These are phyloP conservation scores for Oryza officinalis DNA, from an alignment of 176 grass and related monocot genomes.

Conservation along the genomic window DNA sequence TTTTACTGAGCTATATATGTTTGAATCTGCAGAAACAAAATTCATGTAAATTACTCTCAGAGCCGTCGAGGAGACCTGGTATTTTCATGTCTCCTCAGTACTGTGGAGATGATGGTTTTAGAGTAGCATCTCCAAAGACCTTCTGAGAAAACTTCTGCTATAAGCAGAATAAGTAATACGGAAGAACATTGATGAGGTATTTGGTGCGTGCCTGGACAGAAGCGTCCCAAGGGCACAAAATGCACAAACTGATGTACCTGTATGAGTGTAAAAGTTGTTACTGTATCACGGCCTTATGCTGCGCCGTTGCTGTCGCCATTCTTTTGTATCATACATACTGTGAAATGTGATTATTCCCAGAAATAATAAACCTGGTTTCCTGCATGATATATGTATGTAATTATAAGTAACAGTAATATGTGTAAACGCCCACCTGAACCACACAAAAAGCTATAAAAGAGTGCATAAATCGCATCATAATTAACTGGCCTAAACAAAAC, in stretches of 20 bases:
- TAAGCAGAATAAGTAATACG: slow-evolving; percentile 21
- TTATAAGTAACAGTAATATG: not conserved
- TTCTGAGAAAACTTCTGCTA: slow-evolving; percentile 5
- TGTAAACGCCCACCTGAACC: not conserved
- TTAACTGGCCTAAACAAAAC: not conserved
- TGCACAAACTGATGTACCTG: slow-evolving; percentile 26
- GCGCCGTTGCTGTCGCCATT: slow-evolving; percentile 9
- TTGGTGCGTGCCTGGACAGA: slow-evolving; percentile 27
- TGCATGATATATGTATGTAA: not conserved
- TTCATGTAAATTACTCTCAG: not conserved
- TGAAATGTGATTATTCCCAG: not conserved
- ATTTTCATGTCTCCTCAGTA: slow-evolving; percentile 33
- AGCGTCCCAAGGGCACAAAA: slow-evolving; percentile 22
- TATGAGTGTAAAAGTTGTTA: slow-evolving; percentile 7
- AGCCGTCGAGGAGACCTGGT: slow-evolving; percentile 31
- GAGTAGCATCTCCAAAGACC: slow-evolving; percentile 34
- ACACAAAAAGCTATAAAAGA: not conserved
- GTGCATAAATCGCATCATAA: not conserved
- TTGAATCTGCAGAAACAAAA: slow-evolving; percentile 35
- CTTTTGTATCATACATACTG: slow-evolving; percentile 3
- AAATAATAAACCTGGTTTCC: not conserved
- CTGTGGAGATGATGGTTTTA: slow-evolving; percentile 51
- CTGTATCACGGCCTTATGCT: slow-evolving; percentile 22
- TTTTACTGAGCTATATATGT: not conserved
- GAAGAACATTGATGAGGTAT: not conserved